phyloP scores from a whole-genome alignment of 768 basidiomycete genomes.

The Mycena alexandri region DNA sequence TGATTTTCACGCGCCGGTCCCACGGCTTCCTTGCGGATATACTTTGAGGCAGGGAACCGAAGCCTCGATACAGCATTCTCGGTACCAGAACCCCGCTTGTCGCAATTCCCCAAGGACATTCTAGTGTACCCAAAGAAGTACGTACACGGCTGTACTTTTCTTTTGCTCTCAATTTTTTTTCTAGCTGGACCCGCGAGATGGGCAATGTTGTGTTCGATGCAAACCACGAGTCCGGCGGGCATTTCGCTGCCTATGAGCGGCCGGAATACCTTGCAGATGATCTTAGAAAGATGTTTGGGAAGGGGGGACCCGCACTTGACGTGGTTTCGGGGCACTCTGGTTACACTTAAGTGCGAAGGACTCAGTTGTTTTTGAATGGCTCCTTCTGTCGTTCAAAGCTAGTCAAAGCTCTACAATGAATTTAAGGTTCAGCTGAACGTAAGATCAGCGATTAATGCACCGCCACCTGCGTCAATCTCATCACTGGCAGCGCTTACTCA shows the following conservation, averaged over 20 bases:
- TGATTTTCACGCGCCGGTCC: conserved; percentile 48
- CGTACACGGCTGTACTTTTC: background rate
- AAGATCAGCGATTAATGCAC: too few relatives aligned
- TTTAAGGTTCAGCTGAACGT: too few relatives aligned
- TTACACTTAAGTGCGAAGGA: background rate
- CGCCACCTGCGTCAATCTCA: background rate
- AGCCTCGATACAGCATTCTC: conserved; percentile 1
- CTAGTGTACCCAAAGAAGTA: conserved; percentile 21
- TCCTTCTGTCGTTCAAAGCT: too few relatives aligned
- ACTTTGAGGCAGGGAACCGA: conserved; percentile 34
- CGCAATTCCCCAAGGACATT: conserved; percentile 13
- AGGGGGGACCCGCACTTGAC: conserved; percentile 49
- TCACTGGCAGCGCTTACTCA: background rate
- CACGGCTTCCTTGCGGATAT: conserved; percentile 37
- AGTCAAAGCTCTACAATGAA: too few relatives aligned
- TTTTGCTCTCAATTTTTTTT: conserved; percentile 49
- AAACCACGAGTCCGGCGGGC: conserved; percentile 47
- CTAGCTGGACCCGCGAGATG: conserved; percentile 44
- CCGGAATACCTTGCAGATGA: conserved; percentile 51
- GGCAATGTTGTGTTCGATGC: conserved; percentile 20
- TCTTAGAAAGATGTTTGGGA: conserved; percentile 55
- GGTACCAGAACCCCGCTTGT: background rate
- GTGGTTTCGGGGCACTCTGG: conserved; percentile 22
- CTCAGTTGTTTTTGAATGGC: too few relatives aligned
- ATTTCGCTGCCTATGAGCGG: conserved; percentile 54